These are phyloP conservation scores for Sclerotinia borealis DNA, from an alignment of 2,329 filamentous ascomycete genomes.

Conservation along the genomic window DNA sequence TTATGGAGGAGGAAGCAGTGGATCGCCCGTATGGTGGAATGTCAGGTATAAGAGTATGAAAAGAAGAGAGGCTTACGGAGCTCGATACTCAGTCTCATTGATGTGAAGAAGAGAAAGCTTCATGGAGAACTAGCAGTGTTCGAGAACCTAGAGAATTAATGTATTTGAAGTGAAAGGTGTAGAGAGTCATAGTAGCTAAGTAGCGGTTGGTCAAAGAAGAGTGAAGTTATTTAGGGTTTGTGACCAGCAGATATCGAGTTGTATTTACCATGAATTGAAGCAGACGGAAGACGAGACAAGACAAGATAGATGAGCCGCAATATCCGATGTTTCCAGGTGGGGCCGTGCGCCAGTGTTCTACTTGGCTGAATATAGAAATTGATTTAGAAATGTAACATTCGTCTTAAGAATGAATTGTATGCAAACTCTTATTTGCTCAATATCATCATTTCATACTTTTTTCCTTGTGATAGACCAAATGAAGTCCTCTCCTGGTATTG, in stretches of 20 bases:
- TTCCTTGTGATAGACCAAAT: not conserved
- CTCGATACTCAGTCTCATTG: not conserved
- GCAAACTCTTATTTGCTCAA: too few species aligned
- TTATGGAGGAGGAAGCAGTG: not conserved
- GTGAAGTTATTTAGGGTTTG: too few species aligned
- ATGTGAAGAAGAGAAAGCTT: not conserved
- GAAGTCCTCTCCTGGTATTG: too few species aligned
- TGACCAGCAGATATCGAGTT: not conserved
- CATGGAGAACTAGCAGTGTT: not conserved
- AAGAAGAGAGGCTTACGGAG: not conserved
- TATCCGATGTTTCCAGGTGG: too few species aligned
- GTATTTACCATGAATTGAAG: not conserved
- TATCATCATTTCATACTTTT: too few species aligned
- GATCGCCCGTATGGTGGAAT: not conserved
- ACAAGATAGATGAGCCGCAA: not conserved
- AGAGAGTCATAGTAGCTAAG: not conserved
- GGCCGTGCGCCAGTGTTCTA: too few species aligned
- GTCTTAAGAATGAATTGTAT: too few species aligned
- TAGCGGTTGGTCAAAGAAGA: not conserved
- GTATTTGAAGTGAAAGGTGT: not conserved
- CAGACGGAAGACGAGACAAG: not conserved
- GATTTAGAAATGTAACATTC: too few species aligned
- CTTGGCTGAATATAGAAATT: too few species aligned
- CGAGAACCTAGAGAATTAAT: not conserved
- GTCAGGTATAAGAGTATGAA: not conserved